Percentiles rank a stretch among this genome's conserved stretches.
phyloP scores from a whole-genome alignment of 2,329 filamentous ascomycete species.

The Colletotrichum sp. region DNA sequence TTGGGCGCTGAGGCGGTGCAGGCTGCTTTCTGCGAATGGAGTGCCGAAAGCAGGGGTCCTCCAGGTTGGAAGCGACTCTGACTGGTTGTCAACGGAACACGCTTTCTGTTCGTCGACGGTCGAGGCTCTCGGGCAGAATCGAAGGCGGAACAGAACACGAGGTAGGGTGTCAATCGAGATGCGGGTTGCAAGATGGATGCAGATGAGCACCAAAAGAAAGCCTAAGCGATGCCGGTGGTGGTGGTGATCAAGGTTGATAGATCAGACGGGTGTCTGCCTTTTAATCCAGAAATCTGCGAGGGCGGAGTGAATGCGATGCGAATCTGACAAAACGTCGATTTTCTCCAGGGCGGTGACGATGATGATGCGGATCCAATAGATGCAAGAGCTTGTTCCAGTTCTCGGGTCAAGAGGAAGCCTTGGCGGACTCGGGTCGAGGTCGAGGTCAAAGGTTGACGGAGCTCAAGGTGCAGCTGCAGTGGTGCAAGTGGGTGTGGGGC shows the following conservation, averaged over 20 bases:
- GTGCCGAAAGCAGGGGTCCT: conserved; percentile 17
- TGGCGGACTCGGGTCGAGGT: not conserved
- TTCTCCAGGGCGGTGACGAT: not conserved
- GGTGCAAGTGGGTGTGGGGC: not conserved
- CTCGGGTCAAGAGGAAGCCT: not conserved
- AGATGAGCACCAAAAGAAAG: not conserved
- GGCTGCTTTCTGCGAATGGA: conserved; percentile 16
- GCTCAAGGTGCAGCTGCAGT: not conserved
- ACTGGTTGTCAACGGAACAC: conserved; percentile 1
- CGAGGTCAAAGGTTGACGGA: not conserved
- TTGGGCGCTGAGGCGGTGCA: conserved; percentile 15
- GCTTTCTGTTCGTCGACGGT: conserved; percentile 10
- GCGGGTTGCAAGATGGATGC: not conserved
- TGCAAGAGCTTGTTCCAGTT: not conserved
- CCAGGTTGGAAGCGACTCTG: not conserved
- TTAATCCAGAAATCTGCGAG: not conserved
- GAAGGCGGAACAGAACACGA: conserved; percentile 11
- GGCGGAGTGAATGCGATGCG: not conserved
- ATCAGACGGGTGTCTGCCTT: not conserved
- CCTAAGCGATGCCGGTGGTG: not conserved
- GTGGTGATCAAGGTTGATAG: not conserved
- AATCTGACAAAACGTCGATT: not conserved
- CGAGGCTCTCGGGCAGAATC: conserved; percentile 17
- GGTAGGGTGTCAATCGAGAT: conserved; percentile 7
- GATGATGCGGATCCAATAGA: not conserved